Conservation (phyloP, 345 rosid genomes). For the Eutrema japonicum region DNA sequence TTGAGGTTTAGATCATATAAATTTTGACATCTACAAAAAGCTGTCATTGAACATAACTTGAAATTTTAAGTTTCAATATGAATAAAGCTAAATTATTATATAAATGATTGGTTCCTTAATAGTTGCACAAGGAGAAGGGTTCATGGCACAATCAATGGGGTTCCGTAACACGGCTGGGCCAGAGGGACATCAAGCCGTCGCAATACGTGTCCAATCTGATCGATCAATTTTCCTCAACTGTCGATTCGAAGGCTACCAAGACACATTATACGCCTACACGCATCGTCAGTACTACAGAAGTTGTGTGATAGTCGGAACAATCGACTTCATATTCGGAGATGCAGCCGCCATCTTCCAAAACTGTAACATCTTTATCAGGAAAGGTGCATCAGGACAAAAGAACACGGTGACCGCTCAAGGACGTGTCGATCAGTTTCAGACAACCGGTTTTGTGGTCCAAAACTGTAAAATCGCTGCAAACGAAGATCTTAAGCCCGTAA, state of each 20-base stretch:
- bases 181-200: conserved; percentile 73
- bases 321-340: conserved; percentile 87
- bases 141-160: conserved; percentile 74
- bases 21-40: no score
- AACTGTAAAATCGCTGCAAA: conserved; percentile 60
- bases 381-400: conserved; percentile 57
- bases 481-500: conserved; percentile 45
- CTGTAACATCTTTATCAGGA: conserved; percentile 58
- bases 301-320: conserved; percentile 65
- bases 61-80: not conserved
- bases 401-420: conserved; percentile 69
- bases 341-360: conserved; percentile 77
- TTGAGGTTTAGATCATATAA: no score
- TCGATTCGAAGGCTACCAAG: conserved; percentile 82
- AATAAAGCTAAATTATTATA: not conserved
- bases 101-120: conserved; percentile 11
- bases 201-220: conserved; percentile 66
- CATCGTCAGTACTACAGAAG: conserved; percentile 82
- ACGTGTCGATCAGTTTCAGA: conserved; percentile 55
- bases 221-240: conserved; percentile 67
- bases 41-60: no score
- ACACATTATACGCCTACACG: conserved; percentile 69
- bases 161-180: conserved; percentile 87
- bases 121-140: conserved; percentile 68
- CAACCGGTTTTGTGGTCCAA: conserved; percentile 75